Evolutionary conservation across 2,329 filamentous ascomycete genomes (phyloP).

Genomic region (Gremmenia infestans): DNA sequence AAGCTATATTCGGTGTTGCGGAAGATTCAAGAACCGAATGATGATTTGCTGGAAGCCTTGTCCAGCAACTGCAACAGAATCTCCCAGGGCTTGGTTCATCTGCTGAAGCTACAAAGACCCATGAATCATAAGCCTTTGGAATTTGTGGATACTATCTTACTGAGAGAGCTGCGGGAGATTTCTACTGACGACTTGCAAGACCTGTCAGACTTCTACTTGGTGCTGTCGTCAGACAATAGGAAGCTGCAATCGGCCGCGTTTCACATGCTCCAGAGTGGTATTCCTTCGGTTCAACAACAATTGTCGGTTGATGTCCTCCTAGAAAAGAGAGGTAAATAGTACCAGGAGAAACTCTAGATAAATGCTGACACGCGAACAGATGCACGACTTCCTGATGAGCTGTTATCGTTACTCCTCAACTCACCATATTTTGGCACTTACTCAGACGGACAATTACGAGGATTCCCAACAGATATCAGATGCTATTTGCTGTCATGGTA

Average conservation of each 20-base stretch:
- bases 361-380: slow-evolving; percentile 32
- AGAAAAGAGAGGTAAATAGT: slow-evolving; percentile 54
- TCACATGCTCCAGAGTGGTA: slow-evolving; percentile 70
- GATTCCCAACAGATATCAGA: slow-evolving; percentile 65
- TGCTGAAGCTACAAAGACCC: slow-evolving; percentile 52
- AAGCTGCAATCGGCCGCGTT: slow-evolving; percentile 78
- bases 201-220: slow-evolving; percentile 63
- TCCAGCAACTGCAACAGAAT: slow-evolving; percentile 53
- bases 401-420: slow-evolving; percentile 78
- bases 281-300: slow-evolving; percentile 74
- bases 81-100: slow-evolving; percentile 52
- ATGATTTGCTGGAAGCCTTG: slow-evolving; percentile 76
- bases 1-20: slow-evolving; percentile 63
- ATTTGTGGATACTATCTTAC: slow-evolving; percentile 71
- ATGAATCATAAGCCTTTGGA: slow-evolving; percentile 58
- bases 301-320: slow-evolving; percentile 72
- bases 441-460: slow-evolving; percentile 58
- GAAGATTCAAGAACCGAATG: slow-evolving; percentile 67
- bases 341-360: not conserved
- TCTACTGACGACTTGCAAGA: slow-evolving; percentile 58
- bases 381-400: slow-evolving; percentile 74
- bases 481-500: slow-evolving; percentile 87
- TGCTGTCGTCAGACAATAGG: slow-evolving; percentile 70
- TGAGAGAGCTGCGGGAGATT: slow-evolving; percentile 61
- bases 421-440: slow-evolving; percentile 67